These are phyloP conservation scores for Penicillium daleae DNA, from an alignment of 495 filamentous ascomycete species.

Conservation along the genomic window DNA sequence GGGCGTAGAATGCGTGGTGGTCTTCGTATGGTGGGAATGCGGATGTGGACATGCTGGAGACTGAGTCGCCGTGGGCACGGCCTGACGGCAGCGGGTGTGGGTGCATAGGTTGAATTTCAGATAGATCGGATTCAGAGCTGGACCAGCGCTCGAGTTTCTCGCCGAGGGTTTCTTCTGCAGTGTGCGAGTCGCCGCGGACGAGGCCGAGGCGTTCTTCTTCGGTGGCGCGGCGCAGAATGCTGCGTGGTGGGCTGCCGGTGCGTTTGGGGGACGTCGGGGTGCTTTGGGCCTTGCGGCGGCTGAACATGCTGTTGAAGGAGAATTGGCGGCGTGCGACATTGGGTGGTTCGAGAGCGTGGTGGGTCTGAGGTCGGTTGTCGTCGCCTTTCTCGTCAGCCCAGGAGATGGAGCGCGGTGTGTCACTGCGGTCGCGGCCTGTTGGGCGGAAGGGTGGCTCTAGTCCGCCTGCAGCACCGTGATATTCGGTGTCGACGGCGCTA, in stretches of 20 bases:
- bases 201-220: constrained; percentile 90
- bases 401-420: constrained; percentile 40
- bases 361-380: constrained; percentile 11
- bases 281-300: constrained; percentile 43
- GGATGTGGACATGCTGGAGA: constrained; percentile 38
- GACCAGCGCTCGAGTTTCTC: constrained; percentile 41
- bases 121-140: constrained; percentile 31
- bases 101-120: constrained; percentile 27
- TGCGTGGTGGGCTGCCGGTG: constrained; percentile 31
- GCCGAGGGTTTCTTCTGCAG: constrained; percentile 35
- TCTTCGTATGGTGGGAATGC: constrained; percentile 43
- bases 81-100: not conserved
- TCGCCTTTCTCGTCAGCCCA: constrained; percentile 36
- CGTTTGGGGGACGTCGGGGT: constrained; percentile 35
- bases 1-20: constrained; percentile 27
- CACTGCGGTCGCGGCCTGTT: constrained; percentile 36
- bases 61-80: constrained; percentile 33
- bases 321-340: constrained; percentile 72
- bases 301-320: constrained; percentile 85
- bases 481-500: constrained; percentile 43
- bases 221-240: constrained; percentile 61
- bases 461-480: constrained; percentile 32
- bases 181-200: constrained; percentile 70
- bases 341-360: constrained; percentile 26
- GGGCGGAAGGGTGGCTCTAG: constrained; percentile 24